Evolutionary conservation across 2,329 filamentous ascomycete species (phyloP).

Genomic region (Cladosporium sphaerospermum): DNA sequence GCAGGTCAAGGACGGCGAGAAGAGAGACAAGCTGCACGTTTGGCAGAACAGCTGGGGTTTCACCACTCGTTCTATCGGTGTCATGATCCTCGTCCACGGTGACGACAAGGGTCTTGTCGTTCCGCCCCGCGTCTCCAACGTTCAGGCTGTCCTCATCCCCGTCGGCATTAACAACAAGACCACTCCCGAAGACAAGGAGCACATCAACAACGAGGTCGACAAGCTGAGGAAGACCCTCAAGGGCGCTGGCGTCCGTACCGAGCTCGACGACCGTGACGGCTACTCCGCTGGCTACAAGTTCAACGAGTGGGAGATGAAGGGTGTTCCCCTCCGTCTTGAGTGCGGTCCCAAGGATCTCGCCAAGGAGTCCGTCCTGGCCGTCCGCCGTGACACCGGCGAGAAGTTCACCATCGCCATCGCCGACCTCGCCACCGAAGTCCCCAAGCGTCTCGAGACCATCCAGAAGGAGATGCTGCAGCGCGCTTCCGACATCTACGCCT

Average conservation of each 20-base stretch:
- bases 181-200: constrained; percentile 68
- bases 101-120: constrained; percentile 94
- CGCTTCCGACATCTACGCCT: constrained; percentile 70
- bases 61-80: constrained; percentile 86
- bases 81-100: constrained; percentile 98
- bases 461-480: constrained; percentile 73
- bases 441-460: constrained; percentile 79
- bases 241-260: constrained; percentile 67
- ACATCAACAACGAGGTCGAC: constrained; percentile 70
- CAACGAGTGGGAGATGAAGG: constrained; percentile 97
- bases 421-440: constrained; percentile 66
- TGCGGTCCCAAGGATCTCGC: constrained; percentile 93
- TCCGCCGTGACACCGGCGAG: constrained; percentile 76
- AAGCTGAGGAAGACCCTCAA: constrained; percentile 63
- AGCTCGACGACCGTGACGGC: constrained; percentile 78
- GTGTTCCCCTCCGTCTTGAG: constrained; percentile 87
- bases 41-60: not conserved
- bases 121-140: constrained; percentile 80
- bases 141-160: constrained; percentile 81
- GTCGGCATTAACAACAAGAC: constrained; percentile 90
- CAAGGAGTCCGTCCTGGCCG: constrained; percentile 74
- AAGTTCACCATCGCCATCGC: constrained; percentile 75
- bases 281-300: constrained; percentile 97
- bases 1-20: constrained; percentile 56
- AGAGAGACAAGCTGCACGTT: constrained; percentile 53